Base-by-base conservation (phyloP, 176 grass and related monocot species). In the Oryza officinalis region DNA sequence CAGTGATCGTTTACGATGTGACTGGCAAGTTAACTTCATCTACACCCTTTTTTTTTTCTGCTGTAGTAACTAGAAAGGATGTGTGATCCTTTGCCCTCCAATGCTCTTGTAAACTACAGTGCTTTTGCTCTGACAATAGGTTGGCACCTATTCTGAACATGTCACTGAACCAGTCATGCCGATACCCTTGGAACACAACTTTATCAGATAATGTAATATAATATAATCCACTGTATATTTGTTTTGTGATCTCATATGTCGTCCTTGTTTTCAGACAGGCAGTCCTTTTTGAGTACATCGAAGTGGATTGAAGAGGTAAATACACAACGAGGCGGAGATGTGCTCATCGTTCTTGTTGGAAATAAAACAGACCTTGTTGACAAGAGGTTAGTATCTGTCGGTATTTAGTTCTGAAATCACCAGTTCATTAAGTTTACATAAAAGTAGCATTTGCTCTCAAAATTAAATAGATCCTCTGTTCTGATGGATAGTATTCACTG, bases 281-380 rank as follows among this genome's bases (percentile, higher is more conserved):
- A 92, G 35, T 97, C 94, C 7, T 97, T 97, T 87, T 60, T 91
- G 8, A 89, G 86, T 64, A 94, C 89, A n/a, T 80, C 81, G 12
- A 94, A 89, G 37, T 97, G 94, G 94, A 74, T 97, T 22, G 86
- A 97, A 2, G 94, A 97, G 59, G 92, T 97, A 17, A 89, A 79
- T 69, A 91, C 86, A 7, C 83, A 92, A 28, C 81, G 92, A 85
- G 90, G 83, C 40, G 76, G 65, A 1, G 84, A 94, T 61, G 90
- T 94, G 70, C 80, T 97, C 82, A 97, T 97, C 17, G 89, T 88
- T 69, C 86, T 97, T 38, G 92, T 97, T 8, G 94, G 94, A 67
- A 94, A 94, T 26, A 97, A 97, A 83, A 97, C 81, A 26, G 94
- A 94, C 79, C 83, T 97, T 50, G 86, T 92, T 27, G 88, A 94